A percentile compares a stretch with the other conserved stretches of the same genome.
Evolutionary conservation across 1,284 basidiomycete genomes (phyloP).

Genomic region (Pseudozyma thailandica): DNA sequence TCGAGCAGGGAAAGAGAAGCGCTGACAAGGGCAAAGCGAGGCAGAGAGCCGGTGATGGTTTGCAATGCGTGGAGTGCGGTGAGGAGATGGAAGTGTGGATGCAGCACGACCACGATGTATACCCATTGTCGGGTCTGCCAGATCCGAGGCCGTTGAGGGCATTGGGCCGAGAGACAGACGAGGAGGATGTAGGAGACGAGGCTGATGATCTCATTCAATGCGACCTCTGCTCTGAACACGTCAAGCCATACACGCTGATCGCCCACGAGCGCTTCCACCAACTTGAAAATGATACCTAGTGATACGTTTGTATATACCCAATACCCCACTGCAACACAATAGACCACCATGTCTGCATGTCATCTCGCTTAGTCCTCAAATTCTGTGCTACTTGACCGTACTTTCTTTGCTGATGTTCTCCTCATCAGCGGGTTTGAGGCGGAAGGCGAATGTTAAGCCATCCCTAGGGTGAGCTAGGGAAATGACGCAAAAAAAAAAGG

Average conservation of each 20-base stretch:
- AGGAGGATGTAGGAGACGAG: slow-evolving; percentile 2
- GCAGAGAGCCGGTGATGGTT: no score
- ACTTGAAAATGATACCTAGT: slow-evolving; percentile 1
- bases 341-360: no score
- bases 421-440: no score
- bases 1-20: background rate
- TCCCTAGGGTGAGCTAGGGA: no score
- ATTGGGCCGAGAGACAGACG: background rate
- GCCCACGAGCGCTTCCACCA: slow-evolving; percentile 33
- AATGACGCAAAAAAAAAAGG: no score
- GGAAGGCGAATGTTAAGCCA: no score
- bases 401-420: no score
- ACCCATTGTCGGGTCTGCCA: slow-evolving; percentile 45
- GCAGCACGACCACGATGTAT: slow-evolving; percentile 60
- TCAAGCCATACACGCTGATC: slow-evolving; percentile 22
- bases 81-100: slow-evolving; percentile 50
- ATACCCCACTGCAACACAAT: no score
- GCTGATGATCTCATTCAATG: slow-evolving; percentile 6
- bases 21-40: no score
- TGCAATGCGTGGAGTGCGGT: slow-evolving; percentile 43
- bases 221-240: slow-evolving; percentile 16
- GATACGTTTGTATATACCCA: background rate
- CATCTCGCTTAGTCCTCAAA: no score
- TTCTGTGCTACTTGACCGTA: no score
- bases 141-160: background rate